Conservation (phyloP, 83 land plant species). For the Larix sibirica region DNA sequence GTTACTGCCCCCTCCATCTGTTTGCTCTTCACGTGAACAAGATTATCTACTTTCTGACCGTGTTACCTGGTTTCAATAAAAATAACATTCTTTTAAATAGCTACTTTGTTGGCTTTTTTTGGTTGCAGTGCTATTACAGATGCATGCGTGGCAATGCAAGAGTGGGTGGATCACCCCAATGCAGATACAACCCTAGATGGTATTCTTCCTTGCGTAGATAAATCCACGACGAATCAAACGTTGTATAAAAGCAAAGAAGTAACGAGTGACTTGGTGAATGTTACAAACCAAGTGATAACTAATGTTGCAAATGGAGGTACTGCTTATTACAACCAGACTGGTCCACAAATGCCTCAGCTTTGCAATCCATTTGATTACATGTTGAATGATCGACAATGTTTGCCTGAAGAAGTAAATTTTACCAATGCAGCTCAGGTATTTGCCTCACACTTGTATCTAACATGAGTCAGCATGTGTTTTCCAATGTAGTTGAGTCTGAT, state of each 20-base stretch:
- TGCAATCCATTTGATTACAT: constrained; percentile 60
- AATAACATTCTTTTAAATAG: no score
- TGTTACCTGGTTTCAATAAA: no score
- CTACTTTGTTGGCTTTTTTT: constrained; percentile 9
- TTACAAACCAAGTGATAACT: constrained; percentile 57
- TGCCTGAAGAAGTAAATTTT: constrained; percentile 46
- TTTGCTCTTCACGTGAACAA: neutral
- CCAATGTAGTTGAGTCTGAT: neutral
- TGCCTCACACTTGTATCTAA: neutral
- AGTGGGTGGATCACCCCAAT: constrained; percentile 87
- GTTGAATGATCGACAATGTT: constrained; percentile 44
- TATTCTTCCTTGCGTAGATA: constrained; percentile 87
- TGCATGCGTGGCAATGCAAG: constrained; percentile 88
- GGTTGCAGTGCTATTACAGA: constrained; percentile 72
- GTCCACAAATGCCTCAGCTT: constrained; percentile 59
- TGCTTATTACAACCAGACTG: constrained; percentile 57
- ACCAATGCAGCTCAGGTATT: constrained; percentile 63
- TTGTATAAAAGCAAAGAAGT: constrained; percentile 66
- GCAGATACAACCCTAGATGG: constrained; percentile 83
- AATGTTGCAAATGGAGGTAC: constrained; percentile 36
- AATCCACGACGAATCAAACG: constrained; percentile 70
- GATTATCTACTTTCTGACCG: neutral
- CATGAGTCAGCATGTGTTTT: neutral
- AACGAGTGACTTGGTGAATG: constrained; percentile 42
- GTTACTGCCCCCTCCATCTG: no score